Evolutionary conservation across 495 filamentous ascomycete species (phyloP), one percentile per base, ranked within the genome.

Genomic region (Xylaria longipes): DNA sequence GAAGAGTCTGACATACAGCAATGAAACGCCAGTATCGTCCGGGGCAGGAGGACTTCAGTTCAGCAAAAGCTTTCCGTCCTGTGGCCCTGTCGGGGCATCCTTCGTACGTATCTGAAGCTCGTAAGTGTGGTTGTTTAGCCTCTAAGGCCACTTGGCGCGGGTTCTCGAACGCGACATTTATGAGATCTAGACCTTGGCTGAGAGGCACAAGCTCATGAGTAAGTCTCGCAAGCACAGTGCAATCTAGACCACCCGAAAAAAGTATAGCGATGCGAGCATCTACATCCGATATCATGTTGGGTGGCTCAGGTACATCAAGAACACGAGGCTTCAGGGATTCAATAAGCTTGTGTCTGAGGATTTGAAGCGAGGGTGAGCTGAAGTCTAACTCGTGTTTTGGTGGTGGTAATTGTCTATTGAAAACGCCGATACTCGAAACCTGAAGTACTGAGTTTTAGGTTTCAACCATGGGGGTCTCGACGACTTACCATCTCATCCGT

Each of bases 141-240:
- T 72, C 67, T 37, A 77, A 57, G 2, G 75, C 68, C 17, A 73
- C 72, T 41, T 73, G 89, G 27, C 95, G 88, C 0, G 93, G 94
- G 75, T 99, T 99, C 78, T 99, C 93, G 74, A 99, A 99, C 0
- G 94, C 96, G 54, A 99, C 95, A 73, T 99, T 99, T 25, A 98
- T 86, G 0, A 99, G 86, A 76, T 98, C 94, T 71, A 99, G 91
- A 7, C 84, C 82, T 71, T 96, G 89, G 6, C 85, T 77, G 2
- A 76, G 29, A 0, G 93, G 92, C 11, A 97, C 79, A 29, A 94
- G 80, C 35, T 97, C 92, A 74, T 98, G 94, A n/a, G 87, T 83
- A 31, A 98, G 79, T 63, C 94, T 87, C 15, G 97, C 95, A 33
- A 99, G 84, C 0, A 97, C 81, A 3, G 94, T 95, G 79, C 96